Evolutionary conservation across 2,329 filamentous ascomycete genomes (phyloP).

Genomic region (Ophiognomonia clavigignenti-juglandacearum): DNA sequence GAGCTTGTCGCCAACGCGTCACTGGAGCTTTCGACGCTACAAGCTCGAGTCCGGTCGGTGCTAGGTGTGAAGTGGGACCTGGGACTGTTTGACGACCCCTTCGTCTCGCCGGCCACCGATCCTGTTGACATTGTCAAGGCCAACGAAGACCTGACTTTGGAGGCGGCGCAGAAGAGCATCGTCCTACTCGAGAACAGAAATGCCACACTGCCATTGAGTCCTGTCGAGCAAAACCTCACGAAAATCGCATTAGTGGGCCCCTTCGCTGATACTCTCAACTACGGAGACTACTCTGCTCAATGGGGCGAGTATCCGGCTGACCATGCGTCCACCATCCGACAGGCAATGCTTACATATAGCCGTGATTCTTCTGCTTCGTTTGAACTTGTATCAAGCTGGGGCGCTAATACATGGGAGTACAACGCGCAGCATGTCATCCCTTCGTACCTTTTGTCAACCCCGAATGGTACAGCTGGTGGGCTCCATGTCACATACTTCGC

Average conservation of each 20-base stretch:
- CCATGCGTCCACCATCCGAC: conserved; percentile 33
- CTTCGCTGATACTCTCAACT: conserved; percentile 36
- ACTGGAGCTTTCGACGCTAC: conserved; percentile 29
- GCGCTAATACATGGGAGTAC: conserved; percentile 38
- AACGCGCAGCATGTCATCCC: conserved; percentile 39
- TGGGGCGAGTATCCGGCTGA: conserved; percentile 35
- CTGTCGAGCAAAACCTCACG: conserved; percentile 22
- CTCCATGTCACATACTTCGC: conserved; percentile 36
- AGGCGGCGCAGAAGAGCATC: conserved; percentile 38
- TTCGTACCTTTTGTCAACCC: conserved; percentile 31
- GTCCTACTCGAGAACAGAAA: conserved; percentile 38
- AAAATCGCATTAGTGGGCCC: conserved; percentile 37
- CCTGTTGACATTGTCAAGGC: conserved; percentile 29
- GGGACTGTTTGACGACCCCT: conserved; percentile 34
- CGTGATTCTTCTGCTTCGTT: conserved; percentile 19
- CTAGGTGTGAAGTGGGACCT: conserved; percentile 38
- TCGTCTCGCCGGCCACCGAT: conserved; percentile 28
- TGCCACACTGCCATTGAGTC: conserved; percentile 30
- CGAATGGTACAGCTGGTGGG: conserved; percentile 31
- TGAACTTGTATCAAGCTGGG: conserved; percentile 35
- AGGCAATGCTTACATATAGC: conserved; percentile 29
- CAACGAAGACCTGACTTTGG: conserved; percentile 31
- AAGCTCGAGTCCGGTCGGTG: conserved; percentile 31
- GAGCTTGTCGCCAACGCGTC: conserved; percentile 31
- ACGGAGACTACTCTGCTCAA: conserved; percentile 37